A percentile compares a stretch with the other conserved stretches of the same genome.
These are phyloP conservation scores for Diversispora eburnea DNA, from an alignment of 192 early-diverging fungal genomes.

Conservation along the genomic window DNA sequence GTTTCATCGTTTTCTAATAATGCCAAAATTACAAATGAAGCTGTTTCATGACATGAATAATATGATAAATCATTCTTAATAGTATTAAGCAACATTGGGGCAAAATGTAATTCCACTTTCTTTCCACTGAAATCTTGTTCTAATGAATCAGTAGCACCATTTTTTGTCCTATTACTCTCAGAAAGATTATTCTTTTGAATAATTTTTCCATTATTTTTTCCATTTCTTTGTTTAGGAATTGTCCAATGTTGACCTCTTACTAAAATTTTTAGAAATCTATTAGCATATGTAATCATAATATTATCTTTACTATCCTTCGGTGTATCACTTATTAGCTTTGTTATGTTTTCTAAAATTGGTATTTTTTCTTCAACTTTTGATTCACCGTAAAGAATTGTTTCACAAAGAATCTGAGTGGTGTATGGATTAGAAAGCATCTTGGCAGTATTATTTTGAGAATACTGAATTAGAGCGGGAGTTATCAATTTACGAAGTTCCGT, in stretches of 20 bases:
- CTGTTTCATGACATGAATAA: conserved; percentile 30
- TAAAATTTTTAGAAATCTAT: conserved; percentile 51
- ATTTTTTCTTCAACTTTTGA: conserved; percentile 40
- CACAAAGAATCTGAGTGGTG: conserved; percentile 67
- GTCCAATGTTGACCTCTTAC: conserved; percentile 34
- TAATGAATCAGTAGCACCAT: conserved; percentile 24
- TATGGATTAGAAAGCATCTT: conserved; percentile 62
- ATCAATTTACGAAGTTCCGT: conserved; percentile 66
- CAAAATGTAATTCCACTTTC: conserved; percentile 39
- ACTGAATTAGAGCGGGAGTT: conserved; percentile 57
- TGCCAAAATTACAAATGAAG: conserved; percentile 39
- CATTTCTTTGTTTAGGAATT: neutral
- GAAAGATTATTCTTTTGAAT: neutral
- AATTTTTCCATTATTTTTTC: neutral
- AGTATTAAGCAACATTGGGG: conserved; percentile 30
- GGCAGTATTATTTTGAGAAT: conserved; percentile 48
- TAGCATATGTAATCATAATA: conserved; percentile 46
- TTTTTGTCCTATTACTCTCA: too few relatives aligned
- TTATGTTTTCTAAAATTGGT: conserved; percentile 39
- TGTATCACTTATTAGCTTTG: conserved; percentile 37
- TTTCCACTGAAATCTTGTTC: conserved; percentile 32
- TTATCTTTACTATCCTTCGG: conserved; percentile 35
- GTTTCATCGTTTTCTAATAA: conserved; percentile 43
- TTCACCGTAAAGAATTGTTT: conserved; percentile 64
- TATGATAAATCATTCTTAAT: conserved; percentile 35